Percentiles rank a stretch among this genome's conserved stretches.
These are phyloP conservation scores for Podospora australis DNA, from an alignment of 495 filamentous ascomycete genomes.

Conservation along the genomic window DNA sequence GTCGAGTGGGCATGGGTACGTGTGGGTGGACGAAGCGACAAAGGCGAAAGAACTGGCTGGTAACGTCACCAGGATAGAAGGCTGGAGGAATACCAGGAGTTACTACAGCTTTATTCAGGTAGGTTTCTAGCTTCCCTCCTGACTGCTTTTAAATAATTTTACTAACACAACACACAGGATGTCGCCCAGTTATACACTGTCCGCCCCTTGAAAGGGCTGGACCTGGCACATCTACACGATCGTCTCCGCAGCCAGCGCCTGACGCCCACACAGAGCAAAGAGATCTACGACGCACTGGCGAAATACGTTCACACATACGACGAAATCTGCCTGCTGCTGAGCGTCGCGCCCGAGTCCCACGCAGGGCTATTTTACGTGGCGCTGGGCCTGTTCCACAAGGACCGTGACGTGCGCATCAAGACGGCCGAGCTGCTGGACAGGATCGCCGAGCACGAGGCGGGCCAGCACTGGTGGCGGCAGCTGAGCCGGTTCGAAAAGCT, in stretches of 20 bases:
- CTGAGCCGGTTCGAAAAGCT: constrained; percentile 85
- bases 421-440: constrained; percentile 76
- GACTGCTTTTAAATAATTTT: not conserved
- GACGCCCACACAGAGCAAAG: constrained; percentile 58
- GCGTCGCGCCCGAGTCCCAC: constrained; percentile 77
- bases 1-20: constrained; percentile 90
- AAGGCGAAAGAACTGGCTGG: constrained; percentile 80
- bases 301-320: constrained; percentile 75
- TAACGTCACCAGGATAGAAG: constrained; percentile 86
- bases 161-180: constrained; percentile 41
- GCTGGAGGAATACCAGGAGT: constrained; percentile 88
- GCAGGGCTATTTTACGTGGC: constrained; percentile 88
- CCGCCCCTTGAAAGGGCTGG: constrained; percentile 73
- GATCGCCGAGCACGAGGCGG: constrained; percentile 79
- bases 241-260: constrained; percentile 74
- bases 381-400: constrained; percentile 89
- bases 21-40: constrained; percentile 80
- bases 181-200: constrained; percentile 55
- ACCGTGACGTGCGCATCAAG: constrained; percentile 66
- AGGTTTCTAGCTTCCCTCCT: constrained; percentile 33
- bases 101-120: constrained; percentile 94
- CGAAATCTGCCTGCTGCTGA: constrained; percentile 82
- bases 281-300: constrained; percentile 75
- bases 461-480: constrained; percentile 84
- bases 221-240: constrained; percentile 88